These are phyloP conservation scores for Leptographium lundbergii DNA, from an alignment of 2,329 filamentous ascomycete species.

Conservation along the genomic window DNA sequence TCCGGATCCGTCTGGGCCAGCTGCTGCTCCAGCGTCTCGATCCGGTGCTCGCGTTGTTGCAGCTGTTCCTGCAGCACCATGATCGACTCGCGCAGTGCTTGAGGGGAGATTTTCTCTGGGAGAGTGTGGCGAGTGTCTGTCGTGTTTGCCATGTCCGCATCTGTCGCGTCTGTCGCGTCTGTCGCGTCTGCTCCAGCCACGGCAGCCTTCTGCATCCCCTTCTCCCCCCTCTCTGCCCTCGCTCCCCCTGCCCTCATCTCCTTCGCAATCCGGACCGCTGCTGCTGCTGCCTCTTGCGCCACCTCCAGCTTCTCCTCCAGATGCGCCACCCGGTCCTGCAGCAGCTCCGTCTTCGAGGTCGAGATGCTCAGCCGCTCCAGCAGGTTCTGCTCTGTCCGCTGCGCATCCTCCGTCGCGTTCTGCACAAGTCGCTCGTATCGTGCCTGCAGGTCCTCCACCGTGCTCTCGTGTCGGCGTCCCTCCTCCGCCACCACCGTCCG, in stretches of 20 bases:
- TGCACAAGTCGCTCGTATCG: conserved; percentile 63
- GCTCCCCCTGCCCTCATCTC: not conserved
- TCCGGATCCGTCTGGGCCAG: conserved; percentile 61
- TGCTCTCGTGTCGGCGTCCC: conserved; percentile 48
- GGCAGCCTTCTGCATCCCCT: too few relatives aligned
- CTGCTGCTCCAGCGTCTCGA: conserved; percentile 72
- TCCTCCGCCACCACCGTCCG: conserved; percentile 29
- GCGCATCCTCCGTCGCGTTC: conserved; percentile 67
- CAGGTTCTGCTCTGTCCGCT: conserved; percentile 66
- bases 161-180: conserved; percentile 11
- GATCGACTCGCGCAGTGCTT: conserved; percentile 90
- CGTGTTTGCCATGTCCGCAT: too few relatives aligned
- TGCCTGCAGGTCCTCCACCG: conserved; percentile 61
- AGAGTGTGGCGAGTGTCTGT: conserved; percentile 31
- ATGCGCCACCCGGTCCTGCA: conserved; percentile 73
- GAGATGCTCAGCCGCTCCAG: conserved; percentile 71
- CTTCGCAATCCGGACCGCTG: conserved; percentile 66
- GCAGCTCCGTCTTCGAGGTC: conserved; percentile 70
- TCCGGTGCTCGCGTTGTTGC: conserved; percentile 80
- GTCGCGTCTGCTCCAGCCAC: not conserved
- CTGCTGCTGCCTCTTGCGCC: conserved; percentile 38
- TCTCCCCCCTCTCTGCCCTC: too few relatives aligned
- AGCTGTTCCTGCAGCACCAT: conserved; percentile 93
- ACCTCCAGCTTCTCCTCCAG: conserved; percentile 87
- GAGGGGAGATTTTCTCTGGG: conserved; percentile 82